Percentiles rank a stretch among this genome's conserved stretches.
phyloP scores from a whole-genome alignment of 2,329 filamentous ascomycete genomes.

The Tolypocladium tropicale region DNA sequence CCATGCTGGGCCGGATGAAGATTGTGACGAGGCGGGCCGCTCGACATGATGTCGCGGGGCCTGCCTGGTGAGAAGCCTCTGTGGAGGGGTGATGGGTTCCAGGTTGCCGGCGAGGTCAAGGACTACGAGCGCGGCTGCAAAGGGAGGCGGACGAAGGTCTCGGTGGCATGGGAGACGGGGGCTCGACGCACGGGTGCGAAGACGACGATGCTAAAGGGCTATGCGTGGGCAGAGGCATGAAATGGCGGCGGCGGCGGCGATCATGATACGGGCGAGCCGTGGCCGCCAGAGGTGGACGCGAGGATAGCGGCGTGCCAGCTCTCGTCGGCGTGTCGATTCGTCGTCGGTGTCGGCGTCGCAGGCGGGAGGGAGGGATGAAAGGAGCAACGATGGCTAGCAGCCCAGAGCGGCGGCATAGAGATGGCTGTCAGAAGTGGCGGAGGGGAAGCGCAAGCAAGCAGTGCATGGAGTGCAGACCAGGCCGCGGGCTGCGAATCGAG shows the following conservation, averaged over 20 bases:
- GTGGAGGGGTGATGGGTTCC: too few species aligned
- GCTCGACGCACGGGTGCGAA: not conserved
- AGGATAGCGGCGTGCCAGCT: not conserved
- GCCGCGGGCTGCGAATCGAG: not conserved
- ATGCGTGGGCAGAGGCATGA: not conserved
- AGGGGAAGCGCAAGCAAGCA: not conserved
- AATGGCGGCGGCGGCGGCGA: not conserved
- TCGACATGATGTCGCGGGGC: slow-evolving; percentile 14
- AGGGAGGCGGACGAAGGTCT: not conserved
- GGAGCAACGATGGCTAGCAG: not conserved
- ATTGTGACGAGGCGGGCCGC: slow-evolving; percentile 16
- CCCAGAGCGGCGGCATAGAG: not conserved
- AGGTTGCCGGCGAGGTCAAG: not conserved
- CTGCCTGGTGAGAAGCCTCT: not conserved
- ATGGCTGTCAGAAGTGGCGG: not conserved
- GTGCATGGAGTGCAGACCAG: too few species aligned
- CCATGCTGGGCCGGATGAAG: slow-evolving; percentile 19
- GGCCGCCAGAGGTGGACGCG: not conserved
- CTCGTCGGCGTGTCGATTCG: not conserved
- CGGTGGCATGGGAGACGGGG: not conserved
- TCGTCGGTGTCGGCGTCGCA: not conserved
- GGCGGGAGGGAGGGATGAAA: not conserved
- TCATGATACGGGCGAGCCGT: not conserved
- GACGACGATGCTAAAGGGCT: not conserved
- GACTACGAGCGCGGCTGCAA: not conserved